These are phyloP conservation scores for Euphrasia confusa DNA, from an alignment of 257 asterid species.

Conservation along the genomic window DNA sequence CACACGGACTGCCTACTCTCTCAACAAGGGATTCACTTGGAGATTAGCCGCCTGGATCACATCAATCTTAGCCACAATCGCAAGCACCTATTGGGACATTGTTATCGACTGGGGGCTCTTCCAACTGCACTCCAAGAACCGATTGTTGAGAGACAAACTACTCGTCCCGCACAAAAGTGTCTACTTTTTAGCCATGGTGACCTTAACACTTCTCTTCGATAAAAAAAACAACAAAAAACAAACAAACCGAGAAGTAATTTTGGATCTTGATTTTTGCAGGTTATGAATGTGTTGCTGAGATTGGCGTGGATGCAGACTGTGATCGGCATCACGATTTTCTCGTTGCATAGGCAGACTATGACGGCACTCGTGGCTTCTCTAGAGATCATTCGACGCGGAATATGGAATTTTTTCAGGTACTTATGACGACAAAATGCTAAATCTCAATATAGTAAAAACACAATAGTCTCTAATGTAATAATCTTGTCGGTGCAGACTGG, in stretches of 20 bases:
- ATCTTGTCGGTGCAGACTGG: constrained; percentile 39
- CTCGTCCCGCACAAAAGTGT: constrained; percentile 43
- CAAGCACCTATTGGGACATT: constrained; percentile 52
- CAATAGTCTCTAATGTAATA: neutral
- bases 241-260: neutral
- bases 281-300: constrained; percentile 47
- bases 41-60: constrained; percentile 33
- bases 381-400: constrained; percentile 64
- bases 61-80: constrained; percentile 38
- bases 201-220: neutral
- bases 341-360: constrained; percentile 41
- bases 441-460: neutral
- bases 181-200: constrained; percentile 58
- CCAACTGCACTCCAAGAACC: constrained; percentile 39
- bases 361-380: constrained; percentile 41
- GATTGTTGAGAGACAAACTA: constrained; percentile 60
- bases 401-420: constrained; percentile 69
- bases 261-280: constrained; percentile 25
- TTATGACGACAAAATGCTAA: neutral
- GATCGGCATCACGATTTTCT: constrained; percentile 32
- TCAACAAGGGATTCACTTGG: constrained; percentile 32
- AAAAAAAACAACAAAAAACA: neutral
- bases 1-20: constrained; percentile 42
- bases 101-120: constrained; percentile 63
- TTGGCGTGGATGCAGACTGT: constrained; percentile 74